A percentile compares a stretch with the other conserved stretches of the same genome.
These are phyloP conservation scores for Nakazawaea ernobii DNA, from an alignment of 805 yeast species.

Conservation along the genomic window DNA sequence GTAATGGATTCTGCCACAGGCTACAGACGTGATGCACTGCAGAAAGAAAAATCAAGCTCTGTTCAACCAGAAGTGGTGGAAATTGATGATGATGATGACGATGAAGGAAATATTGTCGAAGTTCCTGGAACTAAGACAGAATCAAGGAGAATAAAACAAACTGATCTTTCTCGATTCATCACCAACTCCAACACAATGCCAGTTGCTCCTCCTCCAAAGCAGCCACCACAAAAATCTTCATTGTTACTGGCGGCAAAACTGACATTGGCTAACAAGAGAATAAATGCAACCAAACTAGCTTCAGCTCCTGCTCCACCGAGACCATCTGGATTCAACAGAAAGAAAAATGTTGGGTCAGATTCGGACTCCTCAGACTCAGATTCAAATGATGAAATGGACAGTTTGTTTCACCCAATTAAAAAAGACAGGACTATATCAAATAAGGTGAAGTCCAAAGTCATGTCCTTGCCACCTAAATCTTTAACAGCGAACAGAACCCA, in stretches of 20 bases:
- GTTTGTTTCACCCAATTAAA: slow-evolving; percentile 1
- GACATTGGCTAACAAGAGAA: slow-evolving; percentile 6
- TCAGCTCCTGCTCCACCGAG: slow-evolving; percentile 13
- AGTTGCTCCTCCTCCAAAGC: slow-evolving; percentile 10
- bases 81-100: slow-evolving; percentile 7
- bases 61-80: slow-evolving; percentile 7
- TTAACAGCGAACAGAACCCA: slow-evolving; percentile 3
- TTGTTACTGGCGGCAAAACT: slow-evolving; percentile 8
- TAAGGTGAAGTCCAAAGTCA: slow-evolving; percentile 20
- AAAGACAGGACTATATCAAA: slow-evolving; percentile 22
- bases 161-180: slow-evolving; percentile 12
- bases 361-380: slow-evolving; percentile 14
- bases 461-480: slow-evolving; percentile 5
- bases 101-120: slow-evolving; percentile 4
- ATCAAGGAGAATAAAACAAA: neutral
- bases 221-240: slow-evolving; percentile 10
- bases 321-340: slow-evolving; percentile 14
- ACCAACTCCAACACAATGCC: neutral
- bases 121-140: neutral
- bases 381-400: slow-evolving; percentile 14
- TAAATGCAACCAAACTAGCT: neutral
- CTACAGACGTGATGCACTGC: slow-evolving; percentile 18
- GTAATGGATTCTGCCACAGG: slow-evolving; percentile 37
- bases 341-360: slow-evolving; percentile 23
- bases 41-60: neutral